Evolutionary conservation across 352 stramenopile genomes (phyloP).

Genomic region (Phytophthora sansomeana): DNA sequence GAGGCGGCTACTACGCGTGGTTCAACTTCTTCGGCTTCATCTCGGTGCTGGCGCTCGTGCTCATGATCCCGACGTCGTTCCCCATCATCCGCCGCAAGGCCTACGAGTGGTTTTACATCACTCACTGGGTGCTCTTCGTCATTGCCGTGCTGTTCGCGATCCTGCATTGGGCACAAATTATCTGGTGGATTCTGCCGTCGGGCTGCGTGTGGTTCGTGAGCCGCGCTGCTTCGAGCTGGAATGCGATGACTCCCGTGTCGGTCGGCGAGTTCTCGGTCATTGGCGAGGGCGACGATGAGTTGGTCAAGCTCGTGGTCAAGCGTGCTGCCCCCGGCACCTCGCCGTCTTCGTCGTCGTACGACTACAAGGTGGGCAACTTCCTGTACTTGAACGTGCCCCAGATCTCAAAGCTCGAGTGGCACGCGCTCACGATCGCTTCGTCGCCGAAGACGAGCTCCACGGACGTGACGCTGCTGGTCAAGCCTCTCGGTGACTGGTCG

Average conservation of each 20-base stretch:
- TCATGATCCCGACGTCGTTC: constrained; percentile 67
- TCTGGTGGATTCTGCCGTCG: constrained; percentile 65
- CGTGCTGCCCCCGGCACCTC: constrained; percentile 43
- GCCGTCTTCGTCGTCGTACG: constrained; percentile 36
- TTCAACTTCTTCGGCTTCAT: constrained; percentile 70
- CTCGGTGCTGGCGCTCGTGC: constrained; percentile 50
- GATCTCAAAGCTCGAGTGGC: constrained; percentile 68
- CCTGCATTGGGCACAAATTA: constrained; percentile 65
- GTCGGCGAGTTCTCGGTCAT: constrained; percentile 48
- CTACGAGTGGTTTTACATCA: constrained; percentile 70
- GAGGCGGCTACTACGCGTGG: constrained; percentile 64
- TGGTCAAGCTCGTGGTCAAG: constrained; percentile 63
- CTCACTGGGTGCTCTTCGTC: constrained; percentile 65
- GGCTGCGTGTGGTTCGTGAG: constrained; percentile 66
- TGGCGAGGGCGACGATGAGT: constrained; percentile 36
- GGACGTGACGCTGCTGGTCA: constrained; percentile 56
- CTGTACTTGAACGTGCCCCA: constrained; percentile 62
- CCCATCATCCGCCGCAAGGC: constrained; percentile 60
- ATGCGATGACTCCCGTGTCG: constrained; percentile 47
- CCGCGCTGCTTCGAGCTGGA: constrained; percentile 54
- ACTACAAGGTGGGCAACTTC: constrained; percentile 66
- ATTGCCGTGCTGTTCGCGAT: constrained; percentile 63
- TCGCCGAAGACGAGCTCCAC: constrained; percentile 50
- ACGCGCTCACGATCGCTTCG: constrained; percentile 64
- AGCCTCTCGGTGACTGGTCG: constrained; percentile 61